phyloP scores from a whole-genome alignment of 305 asterid species.

The Salvia sclarea region DNA sequence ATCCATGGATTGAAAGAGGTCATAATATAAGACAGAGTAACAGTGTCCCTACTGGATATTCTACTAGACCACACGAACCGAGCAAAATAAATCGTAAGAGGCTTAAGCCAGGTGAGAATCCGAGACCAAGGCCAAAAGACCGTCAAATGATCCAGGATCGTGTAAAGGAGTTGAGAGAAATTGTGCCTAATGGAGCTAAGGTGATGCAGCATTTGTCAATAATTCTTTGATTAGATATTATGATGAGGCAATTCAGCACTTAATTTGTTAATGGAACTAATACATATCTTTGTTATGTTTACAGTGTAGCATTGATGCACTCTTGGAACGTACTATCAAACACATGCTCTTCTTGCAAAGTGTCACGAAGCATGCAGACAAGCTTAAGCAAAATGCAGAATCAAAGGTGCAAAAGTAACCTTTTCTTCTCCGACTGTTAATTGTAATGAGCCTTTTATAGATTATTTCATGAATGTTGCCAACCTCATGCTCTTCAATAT shows the following conservation, averaged over 20 bases:
- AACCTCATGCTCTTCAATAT: neutral
- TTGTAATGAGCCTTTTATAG: neutral
- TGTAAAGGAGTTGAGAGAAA: conserved; percentile 91
- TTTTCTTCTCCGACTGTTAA: conserved; percentile 10
- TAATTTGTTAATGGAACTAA: conserved; percentile 9
- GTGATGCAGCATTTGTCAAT: conserved; percentile 37
- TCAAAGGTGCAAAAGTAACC: conserved; percentile 60
- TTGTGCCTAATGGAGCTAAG: conserved; percentile 93
- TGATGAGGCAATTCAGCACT: neutral
- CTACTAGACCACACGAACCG: conserved; percentile 64
- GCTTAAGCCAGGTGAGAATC: conserved; percentile 91
- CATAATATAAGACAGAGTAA: conserved; percentile 51
- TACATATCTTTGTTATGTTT: conserved; percentile 18
- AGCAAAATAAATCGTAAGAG: conserved; percentile 70
- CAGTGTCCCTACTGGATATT: conserved; percentile 61
- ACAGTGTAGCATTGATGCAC: conserved; percentile 99
- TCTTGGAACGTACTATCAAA: conserved; percentile 91
- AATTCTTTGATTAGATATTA: neutral
- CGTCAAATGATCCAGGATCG: conserved; percentile 99
- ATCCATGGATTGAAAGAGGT: conserved; percentile 65
- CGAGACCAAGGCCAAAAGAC: conserved; percentile 93
- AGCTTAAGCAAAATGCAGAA: conserved; percentile 84
- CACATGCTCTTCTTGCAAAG: conserved; percentile 97
- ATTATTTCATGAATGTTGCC: neutral
- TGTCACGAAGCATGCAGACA: conserved; percentile 87